Conservation (phyloP, 768 basidiomycete species). For the Boletus speciosus region DNA sequence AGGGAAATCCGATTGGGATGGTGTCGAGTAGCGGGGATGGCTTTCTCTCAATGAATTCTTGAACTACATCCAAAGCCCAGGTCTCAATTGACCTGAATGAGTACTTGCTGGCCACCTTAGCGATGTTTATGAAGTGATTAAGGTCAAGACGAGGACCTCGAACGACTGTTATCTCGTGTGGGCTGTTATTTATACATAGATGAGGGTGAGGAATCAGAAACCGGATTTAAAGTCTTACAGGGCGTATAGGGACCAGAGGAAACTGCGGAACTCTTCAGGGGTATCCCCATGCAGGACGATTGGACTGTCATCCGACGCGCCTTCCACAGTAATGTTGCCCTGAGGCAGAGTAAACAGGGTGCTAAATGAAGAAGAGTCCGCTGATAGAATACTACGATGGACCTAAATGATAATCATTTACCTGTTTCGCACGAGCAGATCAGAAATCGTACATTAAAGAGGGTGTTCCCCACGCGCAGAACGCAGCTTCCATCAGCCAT, state of each 20-base stretch:
- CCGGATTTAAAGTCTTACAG: conserved; percentile 42
- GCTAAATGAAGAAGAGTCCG: conserved; percentile 61
- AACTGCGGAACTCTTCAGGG: conserved; percentile 62
- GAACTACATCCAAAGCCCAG: conserved; percentile 73
- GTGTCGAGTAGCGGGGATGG: conserved; percentile 49
- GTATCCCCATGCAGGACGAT: conserved; percentile 62
- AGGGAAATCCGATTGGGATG: conserved; percentile 33
- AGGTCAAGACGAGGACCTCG: conserved; percentile 51
- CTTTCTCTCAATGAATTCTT: conserved; percentile 60
- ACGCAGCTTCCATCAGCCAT: conserved; percentile 68
- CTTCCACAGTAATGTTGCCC: conserved; percentile 49
- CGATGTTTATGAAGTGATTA: conserved; percentile 55
- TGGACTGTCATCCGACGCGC: conserved; percentile 61
- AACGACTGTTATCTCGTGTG: conserved; percentile 54
- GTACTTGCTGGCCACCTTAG: conserved; percentile 68
- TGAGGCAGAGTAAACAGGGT: conserved; percentile 68
- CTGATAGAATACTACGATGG: conserved; percentile 56
- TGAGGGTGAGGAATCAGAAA: neutral
- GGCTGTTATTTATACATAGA: conserved; percentile 37
- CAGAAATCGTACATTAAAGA: conserved; percentile 58
- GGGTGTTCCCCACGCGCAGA: conserved; percentile 54
- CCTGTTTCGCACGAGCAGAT: neutral
- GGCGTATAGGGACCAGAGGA: conserved; percentile 76
- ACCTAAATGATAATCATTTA: conserved; percentile 37
- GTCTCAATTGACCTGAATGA: conserved; percentile 70